Evolutionary conservation across 345 rosid species (phyloP), one percentile per base, ranked within the genome.

Genomic region (Geranium brycei): DNA sequence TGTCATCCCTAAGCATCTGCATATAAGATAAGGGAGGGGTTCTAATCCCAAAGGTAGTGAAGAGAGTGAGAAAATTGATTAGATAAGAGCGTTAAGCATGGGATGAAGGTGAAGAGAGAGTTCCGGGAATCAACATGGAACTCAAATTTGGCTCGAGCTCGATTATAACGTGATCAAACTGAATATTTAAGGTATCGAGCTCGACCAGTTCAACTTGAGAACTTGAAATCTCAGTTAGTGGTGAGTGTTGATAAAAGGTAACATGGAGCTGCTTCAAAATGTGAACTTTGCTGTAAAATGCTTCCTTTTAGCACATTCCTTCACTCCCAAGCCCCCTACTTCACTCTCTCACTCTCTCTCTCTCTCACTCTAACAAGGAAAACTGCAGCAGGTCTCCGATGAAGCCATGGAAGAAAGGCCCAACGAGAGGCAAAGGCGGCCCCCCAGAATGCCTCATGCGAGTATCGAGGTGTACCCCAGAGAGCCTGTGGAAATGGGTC

Each of bases 401-500:
- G 41, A 76, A 76, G 68, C 73, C 76, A 19, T 68, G 76, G 76
- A 76, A 72, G 63, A 72, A 72, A 60, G 79, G 79, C 4, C 76
- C 76, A 4, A 69, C 73, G 31, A 65, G 76, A 69, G 76, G 73
- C 71, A 76, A 76, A 69, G 79, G 71, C 7, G 79, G 76, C 4
- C 79, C 79, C 79, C 0, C 70, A 62, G 38, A 76, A 76, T 32
- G 71, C 79, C 15, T 56, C 62, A 55, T 76, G 79, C 19, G 76
- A 76, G 61, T 77, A 70, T 51, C 31, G 80, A 47, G 80, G 80
- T 0, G 77, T 77, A 17, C 63, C 77, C 4, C 80, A 77, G 62
- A 57, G 77, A 64, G 67, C 80, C 2, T 77, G 80, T 77, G 77
- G 1, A 77, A 77, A 64, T 77, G 77, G 80, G 80, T 73, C 4